Conservation (phyloP, 2,329 filamentous ascomycete genomes). For the Pseudodiploospora longispora region DNA sequence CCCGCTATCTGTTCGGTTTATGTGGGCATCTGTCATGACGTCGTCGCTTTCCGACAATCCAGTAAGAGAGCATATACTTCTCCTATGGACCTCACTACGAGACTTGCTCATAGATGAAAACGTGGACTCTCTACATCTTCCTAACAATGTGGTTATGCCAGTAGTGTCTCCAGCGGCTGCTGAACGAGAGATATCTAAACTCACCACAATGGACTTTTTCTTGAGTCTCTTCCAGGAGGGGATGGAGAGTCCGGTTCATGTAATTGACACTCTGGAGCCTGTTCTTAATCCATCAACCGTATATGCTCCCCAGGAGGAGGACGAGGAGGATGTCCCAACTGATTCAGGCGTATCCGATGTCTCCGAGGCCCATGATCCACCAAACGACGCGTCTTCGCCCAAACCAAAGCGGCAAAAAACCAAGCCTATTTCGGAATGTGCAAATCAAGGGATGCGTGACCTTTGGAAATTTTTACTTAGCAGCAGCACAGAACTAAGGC, state of each 20-base stretch:
- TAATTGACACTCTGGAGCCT: slow-evolving; percentile 89
- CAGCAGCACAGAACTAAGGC: slow-evolving; percentile 71
- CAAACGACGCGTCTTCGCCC: background rate
- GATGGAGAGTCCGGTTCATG: slow-evolving; percentile 66
- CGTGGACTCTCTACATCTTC: slow-evolving; percentile 47
- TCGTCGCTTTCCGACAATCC: slow-evolving; percentile 46
- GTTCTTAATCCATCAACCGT: slow-evolving; percentile 69
- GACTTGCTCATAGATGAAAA: slow-evolving; percentile 38
- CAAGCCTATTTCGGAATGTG: slow-evolving; percentile 42
- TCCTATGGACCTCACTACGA: slow-evolving; percentile 51
- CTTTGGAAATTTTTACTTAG: slow-evolving; percentile 78
- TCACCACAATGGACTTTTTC: slow-evolving; percentile 97
- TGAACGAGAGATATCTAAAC: slow-evolving; percentile 81
- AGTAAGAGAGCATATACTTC: slow-evolving; percentile 47
- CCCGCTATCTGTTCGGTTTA: slow-evolving; percentile 40
- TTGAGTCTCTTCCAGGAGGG: slow-evolving; percentile 80
- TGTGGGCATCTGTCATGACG: slow-evolving; percentile 49
- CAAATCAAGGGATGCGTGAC: slow-evolving; percentile 56
- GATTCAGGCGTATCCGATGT: slow-evolving; percentile 10
- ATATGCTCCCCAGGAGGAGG: slow-evolving; percentile 22
- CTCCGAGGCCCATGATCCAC: slow-evolving; percentile 5
- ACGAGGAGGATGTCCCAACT: slow-evolving; percentile 4
- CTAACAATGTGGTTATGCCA: slow-evolving; percentile 84
- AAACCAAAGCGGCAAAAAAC: slow-evolving; percentile 5
- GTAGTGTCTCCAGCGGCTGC: slow-evolving; percentile 76